Evolutionary conservation across 2,329 filamentous ascomycete species (phyloP).

Genomic region (Sarocladium strictum): DNA sequence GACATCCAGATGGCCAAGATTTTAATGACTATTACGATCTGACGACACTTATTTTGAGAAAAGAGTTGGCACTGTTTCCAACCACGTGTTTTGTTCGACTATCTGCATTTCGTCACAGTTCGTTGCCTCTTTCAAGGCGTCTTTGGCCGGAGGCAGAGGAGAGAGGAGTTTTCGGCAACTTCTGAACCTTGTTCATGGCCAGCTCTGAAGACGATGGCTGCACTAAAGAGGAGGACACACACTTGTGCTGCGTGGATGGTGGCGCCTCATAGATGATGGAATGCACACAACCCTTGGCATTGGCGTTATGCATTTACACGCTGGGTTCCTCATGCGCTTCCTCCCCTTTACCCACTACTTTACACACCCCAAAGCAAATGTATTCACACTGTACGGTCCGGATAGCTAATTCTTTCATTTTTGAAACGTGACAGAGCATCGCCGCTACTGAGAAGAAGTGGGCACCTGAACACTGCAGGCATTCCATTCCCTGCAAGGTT

Average conservation of each 20-base stretch:
- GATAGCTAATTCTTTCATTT: slow-evolving; percentile 4
- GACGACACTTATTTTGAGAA: too few relatives aligned
- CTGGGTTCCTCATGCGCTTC: not conserved
- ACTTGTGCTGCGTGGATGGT: slow-evolving; percentile 6
- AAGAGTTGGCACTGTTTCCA: too few relatives aligned
- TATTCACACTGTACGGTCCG: slow-evolving; percentile 4
- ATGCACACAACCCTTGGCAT: slow-evolving; percentile 1
- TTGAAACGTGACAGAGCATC: slow-evolving; percentile 10
- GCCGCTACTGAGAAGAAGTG: slow-evolving; percentile 9
- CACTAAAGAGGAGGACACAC: slow-evolving; percentile 3
- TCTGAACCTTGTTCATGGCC: not conserved
- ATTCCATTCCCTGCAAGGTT: not conserved
- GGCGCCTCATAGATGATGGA: slow-evolving; percentile 7
- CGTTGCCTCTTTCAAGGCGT: slow-evolving; percentile 1
- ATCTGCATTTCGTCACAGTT: too few relatives aligned
- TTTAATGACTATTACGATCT: slow-evolving; percentile 6
- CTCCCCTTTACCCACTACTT: not conserved
- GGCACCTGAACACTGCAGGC: slow-evolving; percentile 1
- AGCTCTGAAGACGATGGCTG: not conserved
- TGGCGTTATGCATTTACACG: not conserved
- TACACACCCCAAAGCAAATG: not conserved
- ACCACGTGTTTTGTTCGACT: too few relatives aligned
- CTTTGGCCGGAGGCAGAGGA: not conserved
- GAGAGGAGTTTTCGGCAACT: not conserved
- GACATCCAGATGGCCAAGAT: not conserved